These are phyloP conservation scores for Boechera divaricarpa DNA, from an alignment of 345 rosid species.

Conservation along the genomic window DNA sequence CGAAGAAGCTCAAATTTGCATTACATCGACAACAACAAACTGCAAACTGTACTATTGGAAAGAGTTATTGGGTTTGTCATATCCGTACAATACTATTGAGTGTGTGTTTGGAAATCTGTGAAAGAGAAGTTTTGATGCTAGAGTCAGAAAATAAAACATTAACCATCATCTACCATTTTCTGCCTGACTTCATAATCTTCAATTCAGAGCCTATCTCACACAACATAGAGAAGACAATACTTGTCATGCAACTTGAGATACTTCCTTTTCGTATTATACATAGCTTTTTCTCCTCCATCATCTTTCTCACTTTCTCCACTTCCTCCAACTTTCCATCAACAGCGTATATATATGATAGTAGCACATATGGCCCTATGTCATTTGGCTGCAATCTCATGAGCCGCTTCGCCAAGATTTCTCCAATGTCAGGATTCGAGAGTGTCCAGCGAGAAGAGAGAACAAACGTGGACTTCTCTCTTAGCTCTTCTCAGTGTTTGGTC, in stretches of 20 bases:
- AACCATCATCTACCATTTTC: neutral
- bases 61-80: no score
- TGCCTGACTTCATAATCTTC: slow-evolving; percentile 29
- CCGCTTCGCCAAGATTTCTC: slow-evolving; percentile 56
- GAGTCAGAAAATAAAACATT: neutral
- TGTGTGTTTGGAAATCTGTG: neutral
- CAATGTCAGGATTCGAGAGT: slow-evolving; percentile 46
- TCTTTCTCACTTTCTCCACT: slow-evolving; percentile 56
- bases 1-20: no score
- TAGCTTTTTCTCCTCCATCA: slow-evolving; percentile 51
- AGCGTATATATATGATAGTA: slow-evolving; percentile 59
- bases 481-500: slow-evolving; percentile 50
- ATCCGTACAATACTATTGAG: neutral
- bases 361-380: slow-evolving; percentile 56
- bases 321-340: slow-evolving; percentile 60
- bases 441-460: slow-evolving; percentile 48
- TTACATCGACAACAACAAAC: neutral
- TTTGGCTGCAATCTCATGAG: slow-evolving; percentile 55
- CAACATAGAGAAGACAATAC: slow-evolving; percentile 53
- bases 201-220: slow-evolving; percentile 53
- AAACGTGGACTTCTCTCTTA: slow-evolving; percentile 27
- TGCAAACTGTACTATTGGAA: neutral
- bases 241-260: slow-evolving; percentile 40
- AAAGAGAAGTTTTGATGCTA: neutral
- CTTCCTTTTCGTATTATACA: slow-evolving; percentile 5